Percentiles rank a stretch among this genome's conserved stretches.
Conservation (phyloP, 495 filamentous ascomycete species). For the Aspergillus leporis region DNA sequence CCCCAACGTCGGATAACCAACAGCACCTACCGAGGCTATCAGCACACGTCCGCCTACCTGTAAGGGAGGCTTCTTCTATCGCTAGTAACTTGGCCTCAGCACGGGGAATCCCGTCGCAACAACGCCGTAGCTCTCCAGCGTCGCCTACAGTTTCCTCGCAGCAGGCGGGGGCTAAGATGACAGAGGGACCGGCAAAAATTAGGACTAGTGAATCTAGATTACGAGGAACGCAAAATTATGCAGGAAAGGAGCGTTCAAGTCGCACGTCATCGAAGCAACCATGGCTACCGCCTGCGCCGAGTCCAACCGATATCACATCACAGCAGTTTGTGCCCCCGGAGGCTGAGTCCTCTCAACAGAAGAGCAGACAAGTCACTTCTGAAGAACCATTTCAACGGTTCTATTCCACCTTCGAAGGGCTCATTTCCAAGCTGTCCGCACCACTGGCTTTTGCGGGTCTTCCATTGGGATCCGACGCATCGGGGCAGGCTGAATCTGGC, state of each 20-base stretch:
- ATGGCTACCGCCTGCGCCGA: constrained; percentile 38
- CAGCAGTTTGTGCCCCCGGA: constrained; percentile 34
- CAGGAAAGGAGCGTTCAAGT: constrained; percentile 27
- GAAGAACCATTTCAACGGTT: constrained; percentile 88
- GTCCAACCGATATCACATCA: constrained; percentile 37
- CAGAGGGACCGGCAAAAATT: constrained; percentile 52
- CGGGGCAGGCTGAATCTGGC: constrained; percentile 37
- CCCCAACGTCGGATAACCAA: constrained; percentile 31
- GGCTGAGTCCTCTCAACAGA: constrained; percentile 18
- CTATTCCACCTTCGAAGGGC: constrained; percentile 81
- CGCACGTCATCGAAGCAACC: constrained; percentile 32
- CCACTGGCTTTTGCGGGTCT: constrained; percentile 91
- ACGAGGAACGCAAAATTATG: constrained; percentile 24
- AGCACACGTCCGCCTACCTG: constrained; percentile 51
- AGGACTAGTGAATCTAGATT: constrained; percentile 39
- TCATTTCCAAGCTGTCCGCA: constrained; percentile 82
- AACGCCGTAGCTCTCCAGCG: constrained; percentile 57
- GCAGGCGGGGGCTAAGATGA: constrained; percentile 72
- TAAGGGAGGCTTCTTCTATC: constrained; percentile 78
- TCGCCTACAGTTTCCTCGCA: constrained; percentile 73
- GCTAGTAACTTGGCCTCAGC: constrained; percentile 90
- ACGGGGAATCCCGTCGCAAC: constrained; percentile 76
- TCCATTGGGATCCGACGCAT: constrained; percentile 64
- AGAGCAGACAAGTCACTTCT: constrained; percentile 23
- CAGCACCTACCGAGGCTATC: constrained; percentile 37